Percentiles rank a stretch among this genome's conserved stretches.
These are phyloP conservation scores for Bullera alba DNA, from an alignment of 768 basidiomycete species.

Conservation along the genomic window DNA sequence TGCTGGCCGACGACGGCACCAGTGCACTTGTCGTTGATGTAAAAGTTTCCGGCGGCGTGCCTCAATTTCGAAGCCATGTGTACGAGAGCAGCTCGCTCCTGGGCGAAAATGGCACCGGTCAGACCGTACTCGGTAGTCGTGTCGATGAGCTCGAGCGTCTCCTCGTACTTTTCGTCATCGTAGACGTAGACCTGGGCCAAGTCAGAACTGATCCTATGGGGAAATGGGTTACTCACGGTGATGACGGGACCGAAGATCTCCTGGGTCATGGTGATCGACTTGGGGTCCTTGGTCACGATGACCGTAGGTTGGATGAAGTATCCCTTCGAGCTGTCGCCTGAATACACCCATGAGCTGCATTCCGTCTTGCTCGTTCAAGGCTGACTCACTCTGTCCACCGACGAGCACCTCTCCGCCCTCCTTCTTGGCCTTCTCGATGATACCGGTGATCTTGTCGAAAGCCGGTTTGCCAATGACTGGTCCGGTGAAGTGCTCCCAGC, in stretches of 20 bases:
- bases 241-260: slow-evolving; percentile 97
- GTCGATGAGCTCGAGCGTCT: slow-evolving; percentile 81
- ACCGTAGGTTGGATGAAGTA: slow-evolving; percentile 93
- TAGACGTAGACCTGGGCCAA: slow-evolving; percentile 72
- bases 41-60: slow-evolving; percentile 90
- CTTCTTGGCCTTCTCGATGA: slow-evolving; percentile 78
- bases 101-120: slow-evolving; percentile 88
- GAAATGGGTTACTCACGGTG: slow-evolving; percentile 53
- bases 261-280: slow-evolving; percentile 78
- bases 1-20: slow-evolving; percentile 69
- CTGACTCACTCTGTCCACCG: slow-evolving; percentile 57
- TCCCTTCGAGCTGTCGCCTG: slow-evolving; percentile 72
- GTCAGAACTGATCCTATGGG: not conserved
- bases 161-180: slow-evolving; percentile 76
- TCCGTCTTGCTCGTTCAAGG: not conserved
- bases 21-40: slow-evolving; percentile 92
- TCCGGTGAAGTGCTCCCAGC: slow-evolving; percentile 83
- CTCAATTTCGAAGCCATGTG: slow-evolving; percentile 73
- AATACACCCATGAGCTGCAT: slow-evolving; percentile 48
- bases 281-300: slow-evolving; percentile 84
- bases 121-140: slow-evolving; percentile 78
- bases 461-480: slow-evolving; percentile 90
- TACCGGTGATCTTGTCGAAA: slow-evolving; percentile 75
- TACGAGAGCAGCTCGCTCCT: slow-evolving; percentile 72
- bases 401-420: slow-evolving; percentile 82